Evolutionary conservation across 345 rosid genomes (phyloP), one percentile per base, ranked within the genome.

Genomic region (Murraya koenigii): DNA sequence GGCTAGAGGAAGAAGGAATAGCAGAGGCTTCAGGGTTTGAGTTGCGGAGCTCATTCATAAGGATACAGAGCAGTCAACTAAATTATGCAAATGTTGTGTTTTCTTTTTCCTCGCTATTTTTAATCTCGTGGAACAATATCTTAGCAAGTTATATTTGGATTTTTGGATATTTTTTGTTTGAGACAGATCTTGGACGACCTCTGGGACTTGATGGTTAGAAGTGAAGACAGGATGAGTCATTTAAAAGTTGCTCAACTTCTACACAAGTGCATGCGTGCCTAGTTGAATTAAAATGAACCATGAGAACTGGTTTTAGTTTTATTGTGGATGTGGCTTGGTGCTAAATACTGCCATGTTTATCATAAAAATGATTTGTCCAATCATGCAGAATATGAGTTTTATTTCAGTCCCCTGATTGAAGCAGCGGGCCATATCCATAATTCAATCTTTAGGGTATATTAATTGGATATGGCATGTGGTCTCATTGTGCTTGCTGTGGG

Each of bases 1-100:
- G 75, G 94, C 91, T 39, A 84, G 97, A 78, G 94, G 96, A 52
- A 89, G 71, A 87, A 87, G 95, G 80, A 91, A 86, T 82, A 88
- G 90, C 86, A 85, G 83, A 80, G 91, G 94, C 35, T 90, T 89
- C 82, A 84, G 91, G 84, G 92, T 89, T 65, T 92, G 77, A 85
- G 83, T 68, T 49, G 65, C 55, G 8, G 28, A 64, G 65, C 58
- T 69, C 58, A 17, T 30, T 58, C 61, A 8, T 23, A 36, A 35
- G 4, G 63, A 32, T 52, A 32, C 25, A 17, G 64, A 75, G 17
- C 35, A 33, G 71, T 26, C 7, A 8, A 35, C 54, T 55, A 15
- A 5, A 23, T 55, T 55, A 52, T 54, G 63, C 78, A 30, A 64
- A 75, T 47, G 47, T 32, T 64, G 39, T 20, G 22, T 20, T 74